Base-by-base conservation (phyloP, 768 basidiomycete species). In the Kwoniella sp. region DNA sequence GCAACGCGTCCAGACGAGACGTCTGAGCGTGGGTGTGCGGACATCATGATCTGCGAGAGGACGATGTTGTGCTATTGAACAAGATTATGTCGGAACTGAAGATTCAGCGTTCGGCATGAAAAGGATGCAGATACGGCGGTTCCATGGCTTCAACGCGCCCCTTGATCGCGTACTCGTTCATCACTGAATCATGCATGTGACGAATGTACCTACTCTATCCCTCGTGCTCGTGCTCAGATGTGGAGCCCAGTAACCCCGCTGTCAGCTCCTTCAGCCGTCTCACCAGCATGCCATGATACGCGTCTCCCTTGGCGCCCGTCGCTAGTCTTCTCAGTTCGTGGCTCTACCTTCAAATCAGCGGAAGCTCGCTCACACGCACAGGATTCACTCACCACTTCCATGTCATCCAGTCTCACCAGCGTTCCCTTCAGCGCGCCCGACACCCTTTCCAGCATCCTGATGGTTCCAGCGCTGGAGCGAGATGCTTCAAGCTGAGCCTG, bases 341-440 rank as follows among this genome's bases (percentile, higher is more conserved):
- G 17, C 50, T 56, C 55, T 56, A 33, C 6, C 27, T 9, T n/a
- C 34, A 12, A 22, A 17, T 38, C 25, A 38, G 15, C 47, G 20
- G 32, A 19, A 22, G 37, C 41, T 20, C 5, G 19, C 5, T 22
- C 23, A 22, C 15, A 32, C 15, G 15, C 10, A 34, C 3, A 15
- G 15, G 10, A 7, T 23, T 14, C 3, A 63, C 67, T 55, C 42
- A 69, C 67, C 41, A 65, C 46, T 12, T 62, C 60, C 36, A 65
- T 46, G 17, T 59, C 62, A 6, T 67, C 62, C 34, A 70, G 29
- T 27, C 65, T 51, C 31, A 62, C 62, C 22, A 70, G 39, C 1
- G 55, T 56, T 3, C 65, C 65, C 31, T 60, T 49, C 37, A 70
- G 46, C 0, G 36, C 43, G 0, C 34, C 59, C 1, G 68, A 48